Evolutionary conservation across 139 green algal species (phyloP).

Genomic region (Edaphochlamys debaryana): DNA sequence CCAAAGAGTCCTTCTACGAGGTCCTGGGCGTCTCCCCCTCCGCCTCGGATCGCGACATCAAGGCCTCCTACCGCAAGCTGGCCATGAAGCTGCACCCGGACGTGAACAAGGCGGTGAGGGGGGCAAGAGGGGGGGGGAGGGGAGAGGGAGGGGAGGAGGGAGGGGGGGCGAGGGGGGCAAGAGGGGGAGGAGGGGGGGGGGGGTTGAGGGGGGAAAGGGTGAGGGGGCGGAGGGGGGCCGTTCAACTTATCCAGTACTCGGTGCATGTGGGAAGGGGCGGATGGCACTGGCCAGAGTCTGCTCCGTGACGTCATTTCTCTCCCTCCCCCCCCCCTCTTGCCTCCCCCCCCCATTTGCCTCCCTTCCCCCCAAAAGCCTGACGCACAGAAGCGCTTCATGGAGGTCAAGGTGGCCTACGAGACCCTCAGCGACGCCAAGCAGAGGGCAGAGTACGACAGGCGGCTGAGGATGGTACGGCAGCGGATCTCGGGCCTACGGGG

Average conservation of each 20-base stretch:
- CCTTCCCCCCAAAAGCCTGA: slow-evolving; percentile 45
- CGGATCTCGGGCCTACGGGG: too few species aligned
- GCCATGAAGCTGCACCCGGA: slow-evolving; percentile 92
- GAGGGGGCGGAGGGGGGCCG: too few species aligned
- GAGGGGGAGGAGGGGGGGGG: too few species aligned
- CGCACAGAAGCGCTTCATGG: slow-evolving; percentile 81
- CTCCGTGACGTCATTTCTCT: too few species aligned
- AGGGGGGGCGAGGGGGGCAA: too few species aligned
- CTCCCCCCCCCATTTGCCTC: too few species aligned
- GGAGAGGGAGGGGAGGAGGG: too few species aligned
- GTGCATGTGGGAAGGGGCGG: too few species aligned
- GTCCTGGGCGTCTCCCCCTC: slow-evolving; percentile 68
- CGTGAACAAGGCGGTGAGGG: slow-evolving; percentile 81
- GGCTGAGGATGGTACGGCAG: slow-evolving; percentile 45
- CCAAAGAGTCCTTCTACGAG: slow-evolving; percentile 73
- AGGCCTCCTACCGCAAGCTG: slow-evolving; percentile 82
- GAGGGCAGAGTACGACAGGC: slow-evolving; percentile 61
- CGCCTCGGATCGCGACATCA: slow-evolving; percentile 75
- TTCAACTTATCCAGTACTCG: too few species aligned
- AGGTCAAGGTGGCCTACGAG: slow-evolving; percentile 83
- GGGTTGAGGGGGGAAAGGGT: too few species aligned
- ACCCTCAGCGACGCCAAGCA: slow-evolving; percentile 63
- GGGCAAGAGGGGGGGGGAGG: not conserved
- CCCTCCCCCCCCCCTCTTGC: too few species aligned
- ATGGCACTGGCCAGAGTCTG: too few species aligned